Base-by-base conservation (phyloP, 2,329 filamentous ascomycete genomes). In the Ascochyta koolunga region DNA sequence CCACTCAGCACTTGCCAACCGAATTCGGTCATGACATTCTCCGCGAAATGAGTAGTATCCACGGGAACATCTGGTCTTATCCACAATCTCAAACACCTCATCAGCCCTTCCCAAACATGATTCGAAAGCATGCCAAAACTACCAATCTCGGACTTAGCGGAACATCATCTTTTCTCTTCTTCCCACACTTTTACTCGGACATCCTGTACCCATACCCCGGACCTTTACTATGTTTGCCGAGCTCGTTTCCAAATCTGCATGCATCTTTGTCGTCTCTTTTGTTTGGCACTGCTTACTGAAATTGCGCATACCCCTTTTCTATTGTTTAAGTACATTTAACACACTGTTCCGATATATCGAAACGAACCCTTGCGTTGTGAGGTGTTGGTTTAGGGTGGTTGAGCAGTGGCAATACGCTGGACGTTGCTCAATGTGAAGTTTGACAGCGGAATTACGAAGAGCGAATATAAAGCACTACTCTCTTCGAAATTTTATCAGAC, bases 261-360 rank as follows among this genome's bases (percentile, higher is more conserved):
- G 50, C 32, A 42, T 46, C 31, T 47, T 51, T 50, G 37, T 39
- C 57, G 21, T 50, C 32, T 45, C 32, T 43, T 52, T 54, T 53
- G 51, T 47, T 49, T 55, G 46, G 43, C 46, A 58, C 54, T 54
- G 49, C 31, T 56, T 65, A 54, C 54, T 54, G 38, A 61, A 47
- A 54, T 51, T 60, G 64, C 64, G 64, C 64, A 66, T 66, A 66
- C 64, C 64, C 64, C 48, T 59, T 39, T 62, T 52, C 47, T 58
- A 62, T 58, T 62, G 52, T 56, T 61, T 57, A 46, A 46, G 53
- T 49, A 55, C 43, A 39, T 56, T 33, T 60, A 62, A 50, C 47
- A 60, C 41, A 54, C 51, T 46, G 54, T 59, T 54, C 51, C 45
- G 44, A 52, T 3, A 40, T 43, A 18, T 24, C 39, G 31, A 35